phyloP scores from a whole-genome alignment of 2,329 filamentous ascomycete genomes.

The Coniella lustricola region DNA sequence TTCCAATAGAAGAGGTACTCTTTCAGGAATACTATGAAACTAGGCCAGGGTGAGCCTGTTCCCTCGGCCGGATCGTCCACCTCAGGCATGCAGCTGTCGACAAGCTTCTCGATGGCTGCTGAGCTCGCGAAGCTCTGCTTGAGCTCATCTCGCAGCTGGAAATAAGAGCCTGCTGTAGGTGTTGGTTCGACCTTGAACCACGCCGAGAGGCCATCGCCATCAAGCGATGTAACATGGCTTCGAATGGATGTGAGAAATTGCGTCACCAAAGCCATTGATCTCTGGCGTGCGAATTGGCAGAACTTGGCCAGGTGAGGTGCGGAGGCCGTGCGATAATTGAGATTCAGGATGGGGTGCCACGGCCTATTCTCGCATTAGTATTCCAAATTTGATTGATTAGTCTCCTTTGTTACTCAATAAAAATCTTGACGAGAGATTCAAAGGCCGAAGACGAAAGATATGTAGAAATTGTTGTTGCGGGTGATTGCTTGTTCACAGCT shows the following conservation, averaged over 20 bases:
- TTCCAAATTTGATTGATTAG: too few relatives aligned
- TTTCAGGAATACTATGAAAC: constrained; percentile 71
- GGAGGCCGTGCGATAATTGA: too few relatives aligned
- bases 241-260: constrained; percentile 63
- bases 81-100: constrained; percentile 57
- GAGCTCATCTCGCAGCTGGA: constrained; percentile 61
- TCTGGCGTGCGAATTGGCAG: too few relatives aligned
- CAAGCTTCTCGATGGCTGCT: constrained; percentile 50
- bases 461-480: too few relatives aligned
- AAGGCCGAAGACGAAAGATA: too few relatives aligned
- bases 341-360: too few relatives aligned
- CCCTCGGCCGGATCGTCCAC: constrained; percentile 58
- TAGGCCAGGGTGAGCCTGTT: constrained; percentile 62
- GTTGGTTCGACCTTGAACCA: constrained; percentile 73
- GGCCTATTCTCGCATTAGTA: too few relatives aligned
- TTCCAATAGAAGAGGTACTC: constrained; percentile 76
- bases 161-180: constrained; percentile 50
- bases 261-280: constrained; percentile 46
- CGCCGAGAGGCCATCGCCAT: constrained; percentile 59
- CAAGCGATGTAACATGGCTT: constrained; percentile 51
- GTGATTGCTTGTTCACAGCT: too few relatives aligned
- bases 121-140: constrained; percentile 42
- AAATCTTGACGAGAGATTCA: too few relatives aligned
- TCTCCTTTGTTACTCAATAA: too few relatives aligned
- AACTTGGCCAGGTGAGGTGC: too few relatives aligned